Conservation (phyloP, 495 filamentous ascomycete genomes). For the Evansstolkia leycettana region DNA sequence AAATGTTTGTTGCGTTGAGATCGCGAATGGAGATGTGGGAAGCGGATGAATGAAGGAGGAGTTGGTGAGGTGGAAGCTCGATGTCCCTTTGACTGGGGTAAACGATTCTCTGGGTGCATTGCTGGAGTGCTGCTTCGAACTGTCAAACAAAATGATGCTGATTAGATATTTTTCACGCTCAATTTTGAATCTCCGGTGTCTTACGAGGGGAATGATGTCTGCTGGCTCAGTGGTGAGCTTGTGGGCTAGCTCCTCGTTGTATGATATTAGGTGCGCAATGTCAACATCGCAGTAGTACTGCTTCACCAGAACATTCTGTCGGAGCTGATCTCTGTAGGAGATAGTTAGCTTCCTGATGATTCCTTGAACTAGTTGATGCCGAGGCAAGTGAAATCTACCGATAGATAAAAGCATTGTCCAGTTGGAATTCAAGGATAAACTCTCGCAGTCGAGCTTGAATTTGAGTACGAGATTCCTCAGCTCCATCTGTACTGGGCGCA, state of each 20-base stretch:
- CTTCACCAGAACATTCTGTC: slow-evolving; percentile 89
- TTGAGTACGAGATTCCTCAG: slow-evolving; percentile 45
- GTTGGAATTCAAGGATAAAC: slow-evolving; percentile 88
- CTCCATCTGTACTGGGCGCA: slow-evolving; percentile 48
- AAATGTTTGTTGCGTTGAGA: slow-evolving; percentile 84
- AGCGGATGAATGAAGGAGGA: slow-evolving; percentile 86
- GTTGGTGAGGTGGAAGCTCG: slow-evolving; percentile 73
- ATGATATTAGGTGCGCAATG: slow-evolving; percentile 90
- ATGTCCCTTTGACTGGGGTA: slow-evolving; percentile 61
- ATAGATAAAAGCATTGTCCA: slow-evolving; percentile 95
- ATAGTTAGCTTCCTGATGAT: too few relatives aligned
- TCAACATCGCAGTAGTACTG: slow-evolving; percentile 97
- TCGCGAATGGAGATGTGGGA: slow-evolving; percentile 89
- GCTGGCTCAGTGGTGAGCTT: slow-evolving; percentile 81
- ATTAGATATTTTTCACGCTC: neutral
- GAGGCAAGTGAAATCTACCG: slow-evolving; percentile 38
- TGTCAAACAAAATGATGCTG: slow-evolving; percentile 20
- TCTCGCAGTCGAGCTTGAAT: slow-evolving; percentile 47
- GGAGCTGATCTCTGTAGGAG: slow-evolving; percentile 87
- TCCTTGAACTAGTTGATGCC: too few relatives aligned
- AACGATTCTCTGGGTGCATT: slow-evolving; percentile 86
- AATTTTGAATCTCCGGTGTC: too few relatives aligned
- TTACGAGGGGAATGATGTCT: slow-evolving; percentile 84
- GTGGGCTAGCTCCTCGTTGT: slow-evolving; percentile 92
- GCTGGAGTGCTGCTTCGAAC: slow-evolving; percentile 85